Percentiles rank a stretch among this genome's conserved stretches.
These are phyloP conservation scores for Tetradesmus obliquus DNA, from an alignment of 139 green algal species.

Conservation along the genomic window DNA sequence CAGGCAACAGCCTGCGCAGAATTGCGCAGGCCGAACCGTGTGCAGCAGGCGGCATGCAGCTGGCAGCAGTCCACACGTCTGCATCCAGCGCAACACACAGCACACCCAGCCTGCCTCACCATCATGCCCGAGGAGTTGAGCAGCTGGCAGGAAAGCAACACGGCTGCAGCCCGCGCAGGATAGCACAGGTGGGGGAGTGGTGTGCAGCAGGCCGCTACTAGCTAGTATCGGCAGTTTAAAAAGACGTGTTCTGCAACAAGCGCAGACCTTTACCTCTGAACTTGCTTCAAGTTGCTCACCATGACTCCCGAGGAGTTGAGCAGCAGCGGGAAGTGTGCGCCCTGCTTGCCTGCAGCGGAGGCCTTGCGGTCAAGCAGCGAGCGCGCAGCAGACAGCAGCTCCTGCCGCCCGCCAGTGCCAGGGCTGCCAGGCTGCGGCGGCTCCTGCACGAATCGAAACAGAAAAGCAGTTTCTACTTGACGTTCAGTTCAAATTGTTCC, in stretches of 20 bases:
- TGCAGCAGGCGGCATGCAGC: neutral
- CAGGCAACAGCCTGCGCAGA: too few relatives aligned
- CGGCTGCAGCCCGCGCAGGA: too few relatives aligned
- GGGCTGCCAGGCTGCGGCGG: neutral
- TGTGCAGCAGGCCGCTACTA: neutral
- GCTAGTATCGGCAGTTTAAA: neutral
- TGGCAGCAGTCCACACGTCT: neutral
- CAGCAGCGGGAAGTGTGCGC: constrained; percentile 53
- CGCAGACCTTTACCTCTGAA: too few relatives aligned
- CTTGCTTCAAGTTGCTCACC: constrained; percentile 31
- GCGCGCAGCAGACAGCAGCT: constrained; percentile 36
- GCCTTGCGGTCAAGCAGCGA: constrained; percentile 41
- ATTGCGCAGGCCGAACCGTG: too few relatives aligned
- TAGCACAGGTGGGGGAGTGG: neutral
- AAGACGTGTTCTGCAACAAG: too few relatives aligned
- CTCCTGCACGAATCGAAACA: neutral
- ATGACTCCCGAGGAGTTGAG: constrained; percentile 62
- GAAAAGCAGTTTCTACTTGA: neutral
- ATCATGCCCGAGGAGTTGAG: constrained; percentile 61
- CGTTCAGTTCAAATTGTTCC: too few relatives aligned
- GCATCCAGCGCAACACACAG: too few relatives aligned
- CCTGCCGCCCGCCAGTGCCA: constrained; percentile 3
- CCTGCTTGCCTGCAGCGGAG: neutral
- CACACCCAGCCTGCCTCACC: constrained; percentile 32
- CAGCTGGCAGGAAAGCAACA: neutral